A percentile compares a stretch with the other conserved stretches of the same genome.
These are phyloP conservation scores for Garcia nutans DNA, from an alignment of 345 rosid species.

Conservation along the genomic window DNA sequence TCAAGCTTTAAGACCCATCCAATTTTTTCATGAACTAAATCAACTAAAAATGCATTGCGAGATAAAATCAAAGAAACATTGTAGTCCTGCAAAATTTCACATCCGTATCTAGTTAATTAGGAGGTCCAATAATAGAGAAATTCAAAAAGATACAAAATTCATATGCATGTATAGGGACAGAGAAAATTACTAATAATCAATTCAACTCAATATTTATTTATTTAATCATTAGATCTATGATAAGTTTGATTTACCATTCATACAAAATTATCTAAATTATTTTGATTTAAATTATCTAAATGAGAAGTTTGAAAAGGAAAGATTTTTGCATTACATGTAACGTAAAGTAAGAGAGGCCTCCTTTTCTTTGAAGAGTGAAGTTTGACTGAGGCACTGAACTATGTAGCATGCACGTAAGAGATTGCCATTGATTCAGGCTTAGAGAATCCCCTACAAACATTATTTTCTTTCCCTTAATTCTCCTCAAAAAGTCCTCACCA, in stretches of 20 bases:
- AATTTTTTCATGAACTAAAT: slow-evolving; percentile 47
- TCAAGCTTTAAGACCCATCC: slow-evolving; percentile 73
- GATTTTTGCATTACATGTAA: slow-evolving; percentile 31
- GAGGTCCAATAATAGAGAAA: too few species aligned
- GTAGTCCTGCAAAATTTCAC: slow-evolving; percentile 48
- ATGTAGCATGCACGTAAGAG: slow-evolving; percentile 73
- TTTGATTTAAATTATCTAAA: too few species aligned
- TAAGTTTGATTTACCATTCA: too few species aligned
- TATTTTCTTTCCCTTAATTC: slow-evolving; percentile 56
- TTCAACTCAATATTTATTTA: too few species aligned
- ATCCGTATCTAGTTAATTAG: background rate
- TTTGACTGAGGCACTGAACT: slow-evolving; percentile 46
- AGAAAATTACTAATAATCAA: too few species aligned
- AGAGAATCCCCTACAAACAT: slow-evolving; percentile 84
- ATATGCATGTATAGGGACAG: background rate
- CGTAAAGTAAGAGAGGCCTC: slow-evolving; percentile 45
- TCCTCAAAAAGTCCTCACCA: slow-evolving; percentile 51
- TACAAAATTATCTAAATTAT: too few species aligned
- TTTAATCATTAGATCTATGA: too few species aligned
- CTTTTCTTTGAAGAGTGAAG: slow-evolving; percentile 38
- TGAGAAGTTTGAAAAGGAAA: background rate
- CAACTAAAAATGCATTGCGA: slow-evolving; percentile 65
- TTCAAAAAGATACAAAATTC: background rate
- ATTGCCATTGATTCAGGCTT: slow-evolving; percentile 77
- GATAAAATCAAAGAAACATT: slow-evolving; percentile 51